These are phyloP conservation scores for Fistulifera solaris DNA, from an alignment of 108 stramenopile genomes.

Conservation along the genomic window DNA sequence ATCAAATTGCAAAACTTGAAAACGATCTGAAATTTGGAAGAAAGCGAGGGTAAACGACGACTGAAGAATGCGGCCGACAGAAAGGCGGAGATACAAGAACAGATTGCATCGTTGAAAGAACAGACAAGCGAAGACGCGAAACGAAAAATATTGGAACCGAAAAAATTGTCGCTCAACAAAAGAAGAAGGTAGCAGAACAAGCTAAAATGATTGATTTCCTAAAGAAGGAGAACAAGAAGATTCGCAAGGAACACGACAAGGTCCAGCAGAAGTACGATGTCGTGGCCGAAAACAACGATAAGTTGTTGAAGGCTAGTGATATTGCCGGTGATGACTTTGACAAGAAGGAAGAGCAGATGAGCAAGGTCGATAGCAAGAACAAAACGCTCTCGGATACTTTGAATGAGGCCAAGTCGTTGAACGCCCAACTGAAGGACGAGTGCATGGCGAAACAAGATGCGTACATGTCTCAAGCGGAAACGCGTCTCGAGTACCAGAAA, in stretches of 20 bases:
- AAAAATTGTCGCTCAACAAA: slow-evolving; percentile 26
- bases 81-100: slow-evolving; percentile 21
- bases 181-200: slow-evolving; percentile 37
- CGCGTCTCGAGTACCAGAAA: slow-evolving; percentile 54
- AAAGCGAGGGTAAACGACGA: slow-evolving; percentile 15
- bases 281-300: slow-evolving; percentile 15
- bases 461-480: slow-evolving; percentile 63
- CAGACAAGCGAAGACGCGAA: slow-evolving; percentile 35
- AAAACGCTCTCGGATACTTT: slow-evolving; percentile 3
- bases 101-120: slow-evolving; percentile 24
- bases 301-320: slow-evolving; percentile 13
- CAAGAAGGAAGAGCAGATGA: not conserved
- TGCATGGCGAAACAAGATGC: slow-evolving; percentile 55
- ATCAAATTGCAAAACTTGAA: slow-evolving; percentile 27
- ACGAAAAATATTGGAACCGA: slow-evolving; percentile 22
- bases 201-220: slow-evolving; percentile 47
- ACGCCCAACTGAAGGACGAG: slow-evolving; percentile 51
- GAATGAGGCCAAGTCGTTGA: slow-evolving; percentile 30
- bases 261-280: slow-evolving; percentile 11
- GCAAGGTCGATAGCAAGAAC: slow-evolving; percentile 13
- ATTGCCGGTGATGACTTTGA: slow-evolving; percentile 10
- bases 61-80: slow-evolving; percentile 26
- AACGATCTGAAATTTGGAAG: slow-evolving; percentile 33
- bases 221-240: slow-evolving; percentile 49
- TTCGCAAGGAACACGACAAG: slow-evolving; percentile 15